Base-by-base conservation (phyloP, 176 grass and related monocot species). In the Raddia distichophylla region DNA sequence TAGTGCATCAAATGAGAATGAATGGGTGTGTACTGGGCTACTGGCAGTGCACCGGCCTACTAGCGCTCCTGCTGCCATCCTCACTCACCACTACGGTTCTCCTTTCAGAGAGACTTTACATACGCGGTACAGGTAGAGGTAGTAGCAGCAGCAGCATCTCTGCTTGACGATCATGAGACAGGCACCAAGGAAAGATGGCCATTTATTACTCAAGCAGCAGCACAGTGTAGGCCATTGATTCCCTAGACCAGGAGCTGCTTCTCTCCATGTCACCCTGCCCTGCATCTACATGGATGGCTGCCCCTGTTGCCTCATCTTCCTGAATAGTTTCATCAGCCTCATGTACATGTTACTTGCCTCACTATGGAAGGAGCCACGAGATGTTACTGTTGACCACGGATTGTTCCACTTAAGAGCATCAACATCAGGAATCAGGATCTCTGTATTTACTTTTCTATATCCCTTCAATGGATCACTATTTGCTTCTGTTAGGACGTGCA, bases 1-100 rank as follows among this genome's bases (percentile, higher is more conserved):
- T 58, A 86, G 49, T 58, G 75, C 67, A 86, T 50, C 76, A 80
- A 86, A 73, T 86, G 84, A 51, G 55, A 79, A 79, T 73, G 56
- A 86, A 86, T 80, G 50, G 76, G 42, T 1, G 49, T 53, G 45
- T 63, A 60, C 32, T 35, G 47, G 11, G 54, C 20, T 63, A 60
- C 32, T 35, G 47, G 11, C 53, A 37, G n/a, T 17, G 7, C 55
- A 75, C 60, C 35, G 48, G 5, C 14, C n/a, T 14, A 57, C n/a
- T 14, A 57, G 61, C n/a, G 52, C 72, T 62, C 6, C 45, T 40
- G 13, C 53, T 27, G 44, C 52, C 18, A 52, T 19, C 11, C 16
- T 17, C 22, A 37, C 61, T 7, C 75, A 1, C 15, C 73, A 59
- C 17, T 42, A 45, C 5, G 54, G 16, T 58, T 42, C 34, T 57